Evolutionary conservation across 352 stramenopile species (phyloP), one percentile per base, ranked within the genome.

Genomic region (Phytophthora foliorum): DNA sequence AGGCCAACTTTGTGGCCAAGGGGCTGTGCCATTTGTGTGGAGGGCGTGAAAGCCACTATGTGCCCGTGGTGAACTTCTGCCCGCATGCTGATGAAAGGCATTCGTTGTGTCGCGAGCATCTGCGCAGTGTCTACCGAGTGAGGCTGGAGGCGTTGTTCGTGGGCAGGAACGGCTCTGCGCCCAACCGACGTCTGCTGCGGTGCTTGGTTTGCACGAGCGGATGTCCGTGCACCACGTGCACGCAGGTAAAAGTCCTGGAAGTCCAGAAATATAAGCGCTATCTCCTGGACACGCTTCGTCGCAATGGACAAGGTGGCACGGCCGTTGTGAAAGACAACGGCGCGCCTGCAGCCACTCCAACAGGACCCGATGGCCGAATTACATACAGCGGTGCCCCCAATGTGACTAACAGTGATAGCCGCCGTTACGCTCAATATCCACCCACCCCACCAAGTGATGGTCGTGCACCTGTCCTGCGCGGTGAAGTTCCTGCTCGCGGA

Each of bases 61-160:
- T 90, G 21, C 81, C 86, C 3, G 86, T 94, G 3, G 82, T 92
- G 55, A 94, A 91, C 53, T 94, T 94, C 51, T 94, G 86, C 49
- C 82, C 86, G 6, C 75, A 81, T 57, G 88, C 82, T 10, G 66
- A 86, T n/a, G 81, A 82, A 24, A 74, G 68, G 36, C 86, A 94
- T 62, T 91, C 86, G 60, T 69, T 94, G 22, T 94, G 86, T 69
- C 80, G 82, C 21, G 84, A 92, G 51, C 86, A 94, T 58, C 56
- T 94, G 41, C 84, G 86, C 41, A 92, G 81, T 58, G 76, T 89
- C 52, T 85, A 92, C 38, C 74, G 81, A 54, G 83, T 94, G 65
- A 80, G 84, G 36, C 81, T 90, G 61, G 84, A 90, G 52, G 82
- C 90, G 58, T 75, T 93, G 51, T 93, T 94, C 63, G 81, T 86